phyloP scores from a whole-genome alignment of 768 basidiomycete species.

The Leccinum sublutescens region DNA sequence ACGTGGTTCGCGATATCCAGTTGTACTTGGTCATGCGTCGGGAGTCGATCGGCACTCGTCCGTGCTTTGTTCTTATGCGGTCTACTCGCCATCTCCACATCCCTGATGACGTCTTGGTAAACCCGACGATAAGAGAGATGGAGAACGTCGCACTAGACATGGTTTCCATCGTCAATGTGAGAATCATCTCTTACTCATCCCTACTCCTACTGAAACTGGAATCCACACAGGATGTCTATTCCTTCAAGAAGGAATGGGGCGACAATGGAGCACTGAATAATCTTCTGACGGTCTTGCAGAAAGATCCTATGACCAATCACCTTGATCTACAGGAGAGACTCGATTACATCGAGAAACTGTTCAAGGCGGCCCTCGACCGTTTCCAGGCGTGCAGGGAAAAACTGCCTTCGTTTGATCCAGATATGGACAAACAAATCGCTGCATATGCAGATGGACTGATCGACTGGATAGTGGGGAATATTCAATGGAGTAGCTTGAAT shows the following conservation, averaged over 20 bases:
- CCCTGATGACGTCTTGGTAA: conserved; percentile 20
- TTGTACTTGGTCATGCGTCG: conserved; percentile 30
- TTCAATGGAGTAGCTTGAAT: conserved; percentile 29
- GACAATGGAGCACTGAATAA: conserved; percentile 31
- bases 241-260: conserved; percentile 30
- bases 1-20: conserved; percentile 18
- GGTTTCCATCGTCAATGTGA: conserved; percentile 28
- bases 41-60: conserved; percentile 29
- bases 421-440: conserved; percentile 17
- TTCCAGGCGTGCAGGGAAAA: conserved; percentile 21
- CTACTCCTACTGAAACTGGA: not conserved
- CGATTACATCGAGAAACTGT: conserved; percentile 20
- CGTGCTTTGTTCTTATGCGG: conserved; percentile 30
- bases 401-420: conserved; percentile 18
- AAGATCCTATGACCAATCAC: conserved; percentile 24
- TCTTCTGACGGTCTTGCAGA: conserved; percentile 26
- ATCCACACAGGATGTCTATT: conserved; percentile 26
- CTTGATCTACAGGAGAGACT: conserved; percentile 26
- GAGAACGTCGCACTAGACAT: conserved; percentile 26
- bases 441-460: conserved; percentile 27
- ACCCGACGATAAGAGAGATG: conserved; percentile 28
- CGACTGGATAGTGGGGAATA: conserved; percentile 28
- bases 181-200: not conserved
- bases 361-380: conserved; percentile 20
- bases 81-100: conserved; percentile 27